Percentiles rank a stretch among this genome's conserved stretches.
These are phyloP conservation scores for Fusarium sororula DNA, from an alignment of 2,329 filamentous ascomycete species.

Conservation along the genomic window DNA sequence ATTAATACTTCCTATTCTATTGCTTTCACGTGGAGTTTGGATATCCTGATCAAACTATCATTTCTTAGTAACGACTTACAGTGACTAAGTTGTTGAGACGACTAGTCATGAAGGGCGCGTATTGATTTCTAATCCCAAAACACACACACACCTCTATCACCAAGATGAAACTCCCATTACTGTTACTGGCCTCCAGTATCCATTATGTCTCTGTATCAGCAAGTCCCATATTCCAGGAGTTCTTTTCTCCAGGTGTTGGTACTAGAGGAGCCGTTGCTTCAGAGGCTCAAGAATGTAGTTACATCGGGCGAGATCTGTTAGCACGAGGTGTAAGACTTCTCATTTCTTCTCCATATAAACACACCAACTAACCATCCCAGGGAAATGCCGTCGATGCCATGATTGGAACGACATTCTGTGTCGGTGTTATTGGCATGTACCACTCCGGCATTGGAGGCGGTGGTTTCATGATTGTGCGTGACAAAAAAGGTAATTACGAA, in stretches of 20 bases:
- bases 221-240: constrained; percentile 16
- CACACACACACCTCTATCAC: not conserved
- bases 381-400: constrained; percentile 82
- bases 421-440: constrained; percentile 80
- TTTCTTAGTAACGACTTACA: not conserved
- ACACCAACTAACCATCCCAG: constrained; percentile 41
- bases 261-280: constrained; percentile 72
- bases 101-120: not conserved
- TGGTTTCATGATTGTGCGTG: constrained; percentile 86
- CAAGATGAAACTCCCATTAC: constrained; percentile 3
- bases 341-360: not conserved
- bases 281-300: constrained; percentile 74
- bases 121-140: constrained; percentile 1
- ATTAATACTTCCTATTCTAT: not conserved
- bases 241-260: constrained; percentile 23
- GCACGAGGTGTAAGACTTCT: constrained; percentile 56
- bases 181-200: constrained; percentile 20
- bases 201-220: constrained; percentile 17
- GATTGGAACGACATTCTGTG: constrained; percentile 77
- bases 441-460: constrained; percentile 88
- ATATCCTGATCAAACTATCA: not conserved
- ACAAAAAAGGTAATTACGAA: constrained; percentile 79
- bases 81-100: constrained; percentile 3
- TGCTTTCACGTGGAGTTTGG: not conserved
- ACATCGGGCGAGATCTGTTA: constrained; percentile 72